phyloP scores from a whole-genome alignment of 371 early-diverging fungal genomes.

The Apophysomyces variabilis region DNA sequence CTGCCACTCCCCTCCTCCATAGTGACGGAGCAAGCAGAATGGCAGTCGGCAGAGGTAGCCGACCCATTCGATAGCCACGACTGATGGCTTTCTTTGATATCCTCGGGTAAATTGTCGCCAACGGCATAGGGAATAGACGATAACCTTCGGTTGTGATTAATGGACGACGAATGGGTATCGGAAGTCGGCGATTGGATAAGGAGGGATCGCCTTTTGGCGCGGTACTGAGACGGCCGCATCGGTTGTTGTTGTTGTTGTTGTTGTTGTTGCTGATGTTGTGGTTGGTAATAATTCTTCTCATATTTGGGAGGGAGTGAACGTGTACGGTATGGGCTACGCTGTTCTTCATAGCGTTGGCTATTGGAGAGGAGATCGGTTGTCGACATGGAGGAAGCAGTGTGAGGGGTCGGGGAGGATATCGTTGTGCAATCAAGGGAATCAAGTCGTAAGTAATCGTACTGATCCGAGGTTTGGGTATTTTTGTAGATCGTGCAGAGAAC shows the following conservation, averaged over 20 bases:
- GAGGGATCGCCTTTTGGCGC: conserved; percentile 52
- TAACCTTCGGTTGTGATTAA: conserved; percentile 16
- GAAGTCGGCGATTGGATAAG: conserved; percentile 36
- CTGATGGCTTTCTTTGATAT: conserved; percentile 6
- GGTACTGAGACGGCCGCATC: conserved; percentile 49
- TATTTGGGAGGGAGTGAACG: conserved; percentile 19
- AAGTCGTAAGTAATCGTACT: background rate
- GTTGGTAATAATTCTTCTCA: conserved; percentile 16
- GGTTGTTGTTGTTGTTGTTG: conserved; percentile 20
- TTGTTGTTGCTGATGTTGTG: conserved; percentile 1
- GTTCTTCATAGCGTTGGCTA: conserved; percentile 17
- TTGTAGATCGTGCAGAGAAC: conserved; percentile 72
- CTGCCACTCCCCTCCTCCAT: background rate
- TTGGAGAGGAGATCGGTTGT: conserved; percentile 9
- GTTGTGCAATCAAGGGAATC: conserved; percentile 13
- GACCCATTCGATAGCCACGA: conserved; percentile 32
- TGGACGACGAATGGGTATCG: conserved; percentile 14
- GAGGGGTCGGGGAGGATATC: background rate
- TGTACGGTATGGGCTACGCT: conserved; percentile 20
- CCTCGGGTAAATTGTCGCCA: conserved; percentile 27
- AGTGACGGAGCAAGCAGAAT: conserved; percentile 17
- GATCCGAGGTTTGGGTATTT: conserved; percentile 67
- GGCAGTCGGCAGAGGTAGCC: conserved; percentile 23
- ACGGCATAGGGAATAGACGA: conserved; percentile 14
- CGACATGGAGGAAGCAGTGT: background rate